phyloP scores from a whole-genome alignment of 2,329 filamentous ascomycete species.

The Trichoderma polysporum region DNA sequence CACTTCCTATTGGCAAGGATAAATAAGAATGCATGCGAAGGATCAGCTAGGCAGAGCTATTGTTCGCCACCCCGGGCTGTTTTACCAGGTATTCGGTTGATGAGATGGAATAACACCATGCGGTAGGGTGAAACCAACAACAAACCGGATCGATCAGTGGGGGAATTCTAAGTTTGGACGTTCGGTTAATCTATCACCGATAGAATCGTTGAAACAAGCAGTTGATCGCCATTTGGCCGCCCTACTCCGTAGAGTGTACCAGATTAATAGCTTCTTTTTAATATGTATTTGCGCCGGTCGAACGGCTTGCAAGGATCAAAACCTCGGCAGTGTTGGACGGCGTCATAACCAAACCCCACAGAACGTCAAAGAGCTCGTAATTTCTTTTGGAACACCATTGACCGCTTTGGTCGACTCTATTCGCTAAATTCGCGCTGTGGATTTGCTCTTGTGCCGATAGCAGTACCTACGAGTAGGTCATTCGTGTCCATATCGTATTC shows the following conservation, averaged over 20 bases:
- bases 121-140: neutral
- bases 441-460: neutral
- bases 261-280: neutral
- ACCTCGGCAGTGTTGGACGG: constrained; percentile 3
- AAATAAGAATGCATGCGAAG: neutral
- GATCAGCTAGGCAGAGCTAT: neutral
- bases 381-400: neutral
- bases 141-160: neutral
- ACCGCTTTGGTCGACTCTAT: neutral
- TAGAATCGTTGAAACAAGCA: neutral
- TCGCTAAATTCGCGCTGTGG: constrained; percentile 5
- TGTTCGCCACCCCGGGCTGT: neutral
- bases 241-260: neutral
- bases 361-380: neutral
- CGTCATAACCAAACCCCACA: neutral
- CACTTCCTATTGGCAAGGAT: constrained; percentile 3
- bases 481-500: neutral
- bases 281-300: neutral
- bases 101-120: neutral
- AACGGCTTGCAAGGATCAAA: constrained; percentile 11
- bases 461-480: too few relatives aligned
- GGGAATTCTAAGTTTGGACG: neutral
- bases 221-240: constrained; percentile 3
- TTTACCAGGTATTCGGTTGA: constrained; percentile 1
- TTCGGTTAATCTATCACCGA: neutral